These are phyloP conservation scores for Wallacemonas sp. DNA, from an alignment of 208 protist species.

Conservation along the genomic window DNA sequence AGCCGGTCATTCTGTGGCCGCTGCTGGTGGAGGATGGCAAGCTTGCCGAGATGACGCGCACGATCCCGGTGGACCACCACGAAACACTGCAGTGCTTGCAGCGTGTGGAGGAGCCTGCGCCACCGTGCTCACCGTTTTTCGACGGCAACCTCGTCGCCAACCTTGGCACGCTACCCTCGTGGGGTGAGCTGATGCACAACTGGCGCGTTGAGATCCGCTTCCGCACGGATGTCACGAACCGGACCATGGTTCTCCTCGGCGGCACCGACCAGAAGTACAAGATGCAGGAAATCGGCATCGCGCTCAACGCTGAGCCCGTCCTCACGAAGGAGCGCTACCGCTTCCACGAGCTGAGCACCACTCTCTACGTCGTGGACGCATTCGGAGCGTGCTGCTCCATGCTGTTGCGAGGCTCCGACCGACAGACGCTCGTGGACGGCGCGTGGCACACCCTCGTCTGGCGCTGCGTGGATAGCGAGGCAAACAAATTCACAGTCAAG, in stretches of 20 bases:
- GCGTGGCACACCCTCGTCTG: conserved; percentile 90
- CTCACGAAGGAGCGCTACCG: conserved; percentile 78
- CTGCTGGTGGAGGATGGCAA: conserved; percentile 58
- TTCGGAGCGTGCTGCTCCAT: conserved; percentile 83
- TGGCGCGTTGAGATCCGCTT: conserved; percentile 88
- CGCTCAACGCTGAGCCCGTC: conserved; percentile 84
- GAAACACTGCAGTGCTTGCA: conserved; percentile 71
- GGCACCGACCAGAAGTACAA: conserved; percentile 81
- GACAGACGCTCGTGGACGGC: conserved; percentile 83
- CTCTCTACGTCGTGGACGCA: conserved; percentile 82
- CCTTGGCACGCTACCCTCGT: conserved; percentile 65
- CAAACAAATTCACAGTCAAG: conserved; percentile 87
- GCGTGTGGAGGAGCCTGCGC: conserved; percentile 44
- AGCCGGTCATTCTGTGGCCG: conserved; percentile 71
- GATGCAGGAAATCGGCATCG: conserved; percentile 88
- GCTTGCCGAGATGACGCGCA: conserved; percentile 67
- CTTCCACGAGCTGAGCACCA: conserved; percentile 84
- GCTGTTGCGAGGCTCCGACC: conserved; percentile 79
- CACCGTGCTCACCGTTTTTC: conserved; percentile 62
- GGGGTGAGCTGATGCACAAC: conserved; percentile 87
- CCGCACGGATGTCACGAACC: conserved; percentile 64
- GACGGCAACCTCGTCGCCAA: conserved; percentile 83
- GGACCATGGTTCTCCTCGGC: conserved; percentile 81
- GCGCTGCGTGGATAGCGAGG: conserved; percentile 83
- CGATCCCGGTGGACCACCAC: conserved; percentile 73